phyloP scores from a whole-genome alignment of 2,329 filamentous ascomycete species.

The Aspergillus luchuensis region DNA sequence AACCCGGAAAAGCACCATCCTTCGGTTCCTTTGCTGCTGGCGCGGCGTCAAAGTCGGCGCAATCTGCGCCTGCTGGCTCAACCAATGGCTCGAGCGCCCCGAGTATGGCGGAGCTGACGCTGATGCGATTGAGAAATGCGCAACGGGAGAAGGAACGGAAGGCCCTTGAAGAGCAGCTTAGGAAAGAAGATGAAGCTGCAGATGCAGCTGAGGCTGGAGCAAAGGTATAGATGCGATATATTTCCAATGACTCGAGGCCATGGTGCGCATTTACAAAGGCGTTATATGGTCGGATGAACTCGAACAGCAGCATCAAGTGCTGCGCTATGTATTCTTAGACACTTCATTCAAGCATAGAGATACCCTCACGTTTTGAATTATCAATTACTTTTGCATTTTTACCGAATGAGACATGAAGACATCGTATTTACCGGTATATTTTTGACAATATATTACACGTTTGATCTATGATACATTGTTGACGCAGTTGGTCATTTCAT shows the following conservation, averaged over 20 bases:
- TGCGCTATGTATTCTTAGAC: slow-evolving; percentile 7
- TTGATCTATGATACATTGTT: slow-evolving; percentile 10
- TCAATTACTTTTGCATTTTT: not conserved
- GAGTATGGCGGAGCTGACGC: slow-evolving; percentile 51
- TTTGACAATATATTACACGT: slow-evolving; percentile 25
- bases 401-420: not conserved
- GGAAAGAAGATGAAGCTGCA: slow-evolving; percentile 51
- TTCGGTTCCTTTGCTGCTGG: slow-evolving; percentile 45
- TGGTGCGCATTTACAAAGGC: not conserved
- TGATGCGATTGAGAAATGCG: slow-evolving; percentile 60
- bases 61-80: slow-evolving; percentile 28
- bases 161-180: slow-evolving; percentile 56
- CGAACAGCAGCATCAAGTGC: not conserved
- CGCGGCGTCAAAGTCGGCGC: slow-evolving; percentile 30
- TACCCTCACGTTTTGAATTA: slow-evolving; percentile 15
- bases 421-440: not conserved
- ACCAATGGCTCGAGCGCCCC: slow-evolving; percentile 34
- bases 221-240: slow-evolving; percentile 8
- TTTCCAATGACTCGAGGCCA: not conserved
- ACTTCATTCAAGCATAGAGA: slow-evolving; percentile 11
- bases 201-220: slow-evolving; percentile 35
- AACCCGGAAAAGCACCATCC: slow-evolving; percentile 41
- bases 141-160: slow-evolving; percentile 57
- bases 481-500: slow-evolving; percentile 24
- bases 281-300: not conserved